Evolutionary conservation across 441 rosid genomes (phyloP).

Genomic region (Croton laevigatus): DNA sequence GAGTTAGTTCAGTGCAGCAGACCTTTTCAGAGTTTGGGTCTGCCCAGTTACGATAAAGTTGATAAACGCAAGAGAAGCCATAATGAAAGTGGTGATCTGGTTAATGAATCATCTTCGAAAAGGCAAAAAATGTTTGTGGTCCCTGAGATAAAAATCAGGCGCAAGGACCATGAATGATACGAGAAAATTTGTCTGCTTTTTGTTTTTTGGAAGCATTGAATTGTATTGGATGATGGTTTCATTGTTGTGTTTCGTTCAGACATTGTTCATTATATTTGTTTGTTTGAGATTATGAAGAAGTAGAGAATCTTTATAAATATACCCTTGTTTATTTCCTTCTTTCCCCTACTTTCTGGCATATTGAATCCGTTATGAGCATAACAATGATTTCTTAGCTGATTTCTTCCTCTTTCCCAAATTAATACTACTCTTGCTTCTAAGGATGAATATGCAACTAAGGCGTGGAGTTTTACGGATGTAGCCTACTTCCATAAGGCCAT

Average conservation of each 20-base stretch:
- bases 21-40: background rate
- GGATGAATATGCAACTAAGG: too few relatives aligned
- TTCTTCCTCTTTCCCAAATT: too few relatives aligned
- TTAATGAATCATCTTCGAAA: background rate
- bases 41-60: background rate
- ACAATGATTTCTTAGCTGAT: too few relatives aligned
- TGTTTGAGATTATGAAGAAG: too few relatives aligned
- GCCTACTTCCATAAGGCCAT: too few relatives aligned
- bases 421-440: too few relatives aligned
- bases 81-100: background rate
- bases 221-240: background rate
- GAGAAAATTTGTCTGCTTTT: background rate
- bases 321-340: too few relatives aligned
- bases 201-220: background rate
- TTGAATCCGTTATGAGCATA: too few relatives aligned
- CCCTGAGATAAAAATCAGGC: background rate
- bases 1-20: constrained; percentile 1
- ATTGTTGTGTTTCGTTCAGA: background rate
- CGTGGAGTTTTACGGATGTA: too few relatives aligned
- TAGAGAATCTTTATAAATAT: too few relatives aligned
- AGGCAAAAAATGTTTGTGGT: background rate
- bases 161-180: background rate
- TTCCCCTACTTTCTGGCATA: too few relatives aligned
- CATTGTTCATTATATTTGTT: background rate
- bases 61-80: background rate